Percentiles rank a stretch among this genome's conserved stretches.
Conservation (phyloP, 176 grass and related monocot genomes). For the Carex kokanica region DNA sequence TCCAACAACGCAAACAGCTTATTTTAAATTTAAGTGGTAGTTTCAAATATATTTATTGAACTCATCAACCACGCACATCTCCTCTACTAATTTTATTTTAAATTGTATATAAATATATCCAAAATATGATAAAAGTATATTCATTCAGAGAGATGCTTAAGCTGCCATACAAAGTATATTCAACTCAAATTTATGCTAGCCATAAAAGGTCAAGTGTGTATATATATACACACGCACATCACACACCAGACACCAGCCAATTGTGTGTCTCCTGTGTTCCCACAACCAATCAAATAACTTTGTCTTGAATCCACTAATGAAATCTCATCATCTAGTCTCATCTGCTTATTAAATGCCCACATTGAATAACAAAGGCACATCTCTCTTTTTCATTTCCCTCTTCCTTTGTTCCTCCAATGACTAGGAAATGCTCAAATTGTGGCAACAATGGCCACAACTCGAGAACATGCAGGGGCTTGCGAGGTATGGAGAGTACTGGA, state of each 20-base stretch:
- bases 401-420: slow-evolving; percentile 44
- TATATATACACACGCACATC: not conserved
- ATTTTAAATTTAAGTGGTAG: not conserved
- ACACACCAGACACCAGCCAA: slow-evolving; percentile 11
- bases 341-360: slow-evolving; percentile 19
- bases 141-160: not conserved
- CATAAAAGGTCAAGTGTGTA: slow-evolving; percentile 2
- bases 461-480: slow-evolving; percentile 57
- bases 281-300: slow-evolving; percentile 5
- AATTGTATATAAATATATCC: not conserved
- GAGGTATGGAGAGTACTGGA: not conserved
- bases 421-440: slow-evolving; percentile 85
- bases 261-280: slow-evolving; percentile 6
- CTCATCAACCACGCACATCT: not conserved
- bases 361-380: slow-evolving; percentile 42
- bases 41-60: not conserved
- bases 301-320: not conserved
- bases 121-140: not conserved
- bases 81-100: not conserved
- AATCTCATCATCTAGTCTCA: not conserved
- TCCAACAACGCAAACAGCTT: not conserved
- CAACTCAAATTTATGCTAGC: not conserved
- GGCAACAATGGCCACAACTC: slow-evolving; percentile 95
- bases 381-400: slow-evolving; percentile 32
- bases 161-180: not conserved